These are phyloP conservation scores for Coemansia sp. DNA, from an alignment of 192 early-diverging fungal species.

Conservation along the genomic window DNA sequence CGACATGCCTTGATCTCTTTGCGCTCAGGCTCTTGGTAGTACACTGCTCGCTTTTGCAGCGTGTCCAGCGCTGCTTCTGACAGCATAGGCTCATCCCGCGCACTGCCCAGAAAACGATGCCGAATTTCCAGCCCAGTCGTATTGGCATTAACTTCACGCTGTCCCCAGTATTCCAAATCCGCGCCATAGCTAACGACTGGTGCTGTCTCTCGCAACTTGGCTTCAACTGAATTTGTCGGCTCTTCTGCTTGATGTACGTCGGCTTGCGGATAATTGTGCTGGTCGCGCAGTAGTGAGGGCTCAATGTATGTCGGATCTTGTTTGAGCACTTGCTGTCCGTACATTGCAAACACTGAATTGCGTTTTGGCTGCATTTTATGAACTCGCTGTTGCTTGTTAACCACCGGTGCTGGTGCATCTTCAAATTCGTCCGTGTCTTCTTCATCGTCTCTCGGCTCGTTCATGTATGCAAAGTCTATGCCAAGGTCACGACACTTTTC, in stretches of 20 bases:
- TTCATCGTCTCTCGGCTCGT: neutral
- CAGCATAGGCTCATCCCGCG: constrained; percentile 60
- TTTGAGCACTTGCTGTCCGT: constrained; percentile 16
- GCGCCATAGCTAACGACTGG: constrained; percentile 66
- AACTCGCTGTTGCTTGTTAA: no score
- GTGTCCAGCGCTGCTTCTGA: constrained; percentile 54
- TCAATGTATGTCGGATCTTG: constrained; percentile 29
- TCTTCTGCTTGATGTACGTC: neutral
- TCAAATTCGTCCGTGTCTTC: constrained; percentile 39
- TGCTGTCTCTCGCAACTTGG: constrained; percentile 57
- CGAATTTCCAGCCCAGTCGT: constrained; percentile 55
- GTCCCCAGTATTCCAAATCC: constrained; percentile 68
- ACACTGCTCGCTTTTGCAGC: constrained; percentile 59
- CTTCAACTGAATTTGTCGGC: constrained; percentile 31
- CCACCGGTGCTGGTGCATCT: constrained; percentile 11
- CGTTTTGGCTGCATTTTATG: constrained; percentile 6
- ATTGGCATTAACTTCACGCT: constrained; percentile 60
- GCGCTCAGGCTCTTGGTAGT: constrained; percentile 11
- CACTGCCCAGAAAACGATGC: constrained; percentile 66
- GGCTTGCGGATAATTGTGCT: neutral
- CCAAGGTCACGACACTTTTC: constrained; percentile 38
- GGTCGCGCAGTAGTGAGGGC: constrained; percentile 10
- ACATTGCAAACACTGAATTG: constrained; percentile 37
- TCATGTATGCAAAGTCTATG: constrained; percentile 12
- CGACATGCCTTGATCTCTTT: constrained; percentile 61